Base-by-base conservation (phyloP, 306 rosid species). In the Luffa aegyptiaca region DNA sequence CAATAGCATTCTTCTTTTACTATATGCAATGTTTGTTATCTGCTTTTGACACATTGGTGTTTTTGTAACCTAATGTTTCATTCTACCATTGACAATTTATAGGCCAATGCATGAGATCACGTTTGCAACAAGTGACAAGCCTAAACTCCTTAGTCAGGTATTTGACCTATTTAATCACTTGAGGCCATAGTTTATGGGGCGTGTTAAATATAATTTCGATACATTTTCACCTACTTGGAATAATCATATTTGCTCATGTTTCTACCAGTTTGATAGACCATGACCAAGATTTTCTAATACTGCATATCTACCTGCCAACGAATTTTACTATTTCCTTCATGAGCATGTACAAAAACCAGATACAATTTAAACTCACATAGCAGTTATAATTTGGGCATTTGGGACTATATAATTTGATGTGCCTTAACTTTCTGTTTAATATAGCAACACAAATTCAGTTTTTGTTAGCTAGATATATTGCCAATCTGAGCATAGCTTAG, bases 81-180 rank as follows among this genome's bases (percentile, higher is more conserved):
- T 78, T 62, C 46, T 76, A 83, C 76, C 52, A 16, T 74, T 84
- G 71, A 62, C 80, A 44, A 74, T 78, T 84, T 78, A 81, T 75
- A 96, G 99, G 90, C 98, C 98, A 52, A 91, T 91, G 99, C 96
- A 96, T 61, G 99, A 96, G 90, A 93, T 96, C 81, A 96, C 99
- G 62, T 93, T 96, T 82, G 92, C 99, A 81, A 96, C 97, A 80
- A 78, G 72, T 79, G 98, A 96, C 93, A 96, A 91, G 86, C 99
- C 97, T 65, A 96, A 96, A 83, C 88, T 93, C 84, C 98, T 96
- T 66, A 96, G 97, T 86, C 96, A 96, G 99, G 99, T 96, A 90
- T 79, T 83, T 80, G 58, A 82, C 79, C 85, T 78, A 56, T 70
- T 56, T 55, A 35, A 69, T 68, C 37, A 69, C 66, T 21, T 11